These are phyloP conservation scores for Russula foetens DNA, from an alignment of 768 basidiomycete species.

Conservation along the genomic window DNA sequence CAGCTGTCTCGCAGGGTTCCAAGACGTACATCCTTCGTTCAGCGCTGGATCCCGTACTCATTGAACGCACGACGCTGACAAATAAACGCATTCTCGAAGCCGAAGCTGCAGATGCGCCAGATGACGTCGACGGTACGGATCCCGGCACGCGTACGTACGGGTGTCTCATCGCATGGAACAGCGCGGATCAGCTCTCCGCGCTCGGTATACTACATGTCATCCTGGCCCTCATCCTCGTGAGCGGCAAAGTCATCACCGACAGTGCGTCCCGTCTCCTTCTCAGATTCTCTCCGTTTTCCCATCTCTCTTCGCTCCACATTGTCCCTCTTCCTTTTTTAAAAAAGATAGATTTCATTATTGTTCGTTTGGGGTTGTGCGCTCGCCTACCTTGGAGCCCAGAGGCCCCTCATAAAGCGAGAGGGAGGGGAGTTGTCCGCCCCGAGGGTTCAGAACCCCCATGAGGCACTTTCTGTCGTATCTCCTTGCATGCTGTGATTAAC, in stretches of 20 bases:
- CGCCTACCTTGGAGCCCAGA: no score
- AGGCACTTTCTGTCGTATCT: no score
- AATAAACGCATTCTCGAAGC: slow-evolving; percentile 35
- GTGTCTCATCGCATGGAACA: slow-evolving; percentile 67
- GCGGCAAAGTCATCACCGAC: slow-evolving; percentile 65
- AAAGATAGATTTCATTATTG: no score
- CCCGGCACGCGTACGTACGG: slow-evolving; percentile 44
- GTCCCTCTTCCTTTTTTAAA: background rate
- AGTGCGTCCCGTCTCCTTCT: slow-evolving; percentile 38
- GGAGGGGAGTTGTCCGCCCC: no score
- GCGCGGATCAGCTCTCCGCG: slow-evolving; percentile 53
- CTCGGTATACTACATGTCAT: slow-evolving; percentile 76
- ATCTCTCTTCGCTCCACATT: background rate
- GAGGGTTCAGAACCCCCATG: no score
- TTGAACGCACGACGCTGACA: slow-evolving; percentile 50
- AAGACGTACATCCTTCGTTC: slow-evolving; percentile 85
- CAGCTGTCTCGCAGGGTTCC: slow-evolving; percentile 52
- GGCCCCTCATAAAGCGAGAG: no score
- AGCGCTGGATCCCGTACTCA: slow-evolving; percentile 48
- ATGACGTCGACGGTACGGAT: slow-evolving; percentile 45
- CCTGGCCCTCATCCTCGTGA: slow-evolving; percentile 76
- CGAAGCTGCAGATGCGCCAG: slow-evolving; percentile 42
- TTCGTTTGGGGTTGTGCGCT: no score
- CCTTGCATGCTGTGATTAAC: no score
- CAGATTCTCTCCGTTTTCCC: background rate